Evolutionary conservation across 2,329 filamentous ascomycete genomes (phyloP).

Genomic region (Septoria linicola): DNA sequence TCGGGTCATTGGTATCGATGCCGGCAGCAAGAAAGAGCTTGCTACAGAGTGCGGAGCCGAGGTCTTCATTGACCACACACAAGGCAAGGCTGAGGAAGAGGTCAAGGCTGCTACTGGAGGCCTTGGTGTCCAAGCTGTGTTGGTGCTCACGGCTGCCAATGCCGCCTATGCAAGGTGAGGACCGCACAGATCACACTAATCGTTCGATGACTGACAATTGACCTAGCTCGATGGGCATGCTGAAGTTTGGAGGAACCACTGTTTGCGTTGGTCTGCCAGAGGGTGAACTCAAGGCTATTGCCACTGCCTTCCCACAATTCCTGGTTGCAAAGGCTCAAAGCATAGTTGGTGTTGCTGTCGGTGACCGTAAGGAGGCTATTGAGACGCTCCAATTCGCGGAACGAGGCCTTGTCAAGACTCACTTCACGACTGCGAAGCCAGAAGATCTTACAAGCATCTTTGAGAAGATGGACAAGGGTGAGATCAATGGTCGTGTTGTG

Average conservation of each 20-base stretch:
- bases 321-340: constrained; percentile 45
- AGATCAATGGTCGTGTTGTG: constrained; percentile 50
- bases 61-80: constrained; percentile 63
- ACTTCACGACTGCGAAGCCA: constrained; percentile 49
- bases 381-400: constrained; percentile 50
- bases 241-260: constrained; percentile 44
- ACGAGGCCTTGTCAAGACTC: constrained; percentile 49
- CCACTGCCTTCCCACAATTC: constrained; percentile 42
- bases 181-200: no score
- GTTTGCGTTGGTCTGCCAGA: constrained; percentile 50
- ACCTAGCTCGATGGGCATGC: constrained; percentile 38
- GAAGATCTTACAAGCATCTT: constrained; percentile 49
- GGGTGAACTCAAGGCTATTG: constrained; percentile 48
- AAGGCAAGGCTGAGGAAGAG: constrained; percentile 53
- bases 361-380: constrained; percentile 49
- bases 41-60: constrained; percentile 63
- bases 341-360: constrained; percentile 50
- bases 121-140: constrained; percentile 59
- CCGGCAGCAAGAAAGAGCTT: constrained; percentile 62
- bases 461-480: constrained; percentile 47
- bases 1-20: constrained; percentile 65
- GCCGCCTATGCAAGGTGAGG: constrained; percentile 45
- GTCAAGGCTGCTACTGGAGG: constrained; percentile 59
- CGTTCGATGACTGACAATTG: not conserved
- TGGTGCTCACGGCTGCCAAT: constrained; percentile 55